Base-by-base conservation (phyloP, 2,329 filamentous ascomycete species). In the Emergomyces orientalis region DNA sequence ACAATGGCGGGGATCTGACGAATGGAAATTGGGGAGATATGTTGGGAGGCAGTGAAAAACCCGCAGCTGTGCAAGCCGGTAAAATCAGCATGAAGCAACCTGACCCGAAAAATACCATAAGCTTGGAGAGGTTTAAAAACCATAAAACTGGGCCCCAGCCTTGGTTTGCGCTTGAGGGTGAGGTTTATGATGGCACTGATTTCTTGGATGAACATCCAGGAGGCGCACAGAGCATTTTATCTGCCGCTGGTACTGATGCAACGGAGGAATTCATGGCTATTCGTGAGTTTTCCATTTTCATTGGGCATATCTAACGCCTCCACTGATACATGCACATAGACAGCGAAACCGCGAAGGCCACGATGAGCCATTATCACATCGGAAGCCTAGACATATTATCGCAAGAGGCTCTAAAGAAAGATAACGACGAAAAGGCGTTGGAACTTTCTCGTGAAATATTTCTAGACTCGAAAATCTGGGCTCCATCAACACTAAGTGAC, bases 231-330 rank as follows among this genome's bases (percentile, higher is more conserved):
- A 94, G 90, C 69, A 96, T 97, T 71, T 82, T 88, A 61, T 87
- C 87, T 34, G 90, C 88, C 2, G 91, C 91, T n/a, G 91, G 87
- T 0, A 80, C 89, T 69, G 91, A 97, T 74, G 84, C 84, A 11
- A 89, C 88, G 0, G 92, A 96, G 70, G 92, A 97, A 68, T 97
- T 96, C 73, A 84, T 95, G 77, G 88, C 89, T 17, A 97, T 97
- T 69, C 91, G 90, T 93, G 80, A 81, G 89, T 81, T 43, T 59
- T 8, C n/a, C 9, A 11, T 25, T 52, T 11, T 37, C 45, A 30
- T 43, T 5, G 47, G 39, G 5, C 56, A 19, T n/a, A 3, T 30
- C 14, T 19, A 32, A 32, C 63, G 55, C 60, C n/a, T 55, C 39
- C 39, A n/a, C 17, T 62, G 59, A 49, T 77, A 67, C 65, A 59